A percentile compares a stretch with the other conserved stretches of the same genome.
These are phyloP conservation scores for Pisolithus tinctorius DNA, from an alignment of 768 basidiomycete species.

Conservation along the genomic window DNA sequence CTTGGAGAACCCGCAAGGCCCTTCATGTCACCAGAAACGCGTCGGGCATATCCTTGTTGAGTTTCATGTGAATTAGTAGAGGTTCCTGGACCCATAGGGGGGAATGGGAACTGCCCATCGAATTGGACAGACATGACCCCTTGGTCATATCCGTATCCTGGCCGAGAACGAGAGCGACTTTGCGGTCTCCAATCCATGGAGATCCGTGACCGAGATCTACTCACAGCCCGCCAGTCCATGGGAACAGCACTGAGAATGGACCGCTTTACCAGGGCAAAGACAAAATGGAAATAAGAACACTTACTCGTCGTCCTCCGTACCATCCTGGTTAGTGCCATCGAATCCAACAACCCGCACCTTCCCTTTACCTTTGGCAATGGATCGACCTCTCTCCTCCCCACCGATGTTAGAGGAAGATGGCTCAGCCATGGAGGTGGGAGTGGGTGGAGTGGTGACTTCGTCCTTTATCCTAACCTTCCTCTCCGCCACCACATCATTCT, in stretches of 20 bases:
- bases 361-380: slow-evolving; percentile 75
- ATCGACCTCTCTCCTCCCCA: slow-evolving; percentile 56
- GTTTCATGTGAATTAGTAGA: slow-evolving; percentile 18
- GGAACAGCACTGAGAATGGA: slow-evolving; percentile 37
- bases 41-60: slow-evolving; percentile 20
- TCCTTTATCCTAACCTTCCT: slow-evolving; percentile 17
- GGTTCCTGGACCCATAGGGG: slow-evolving; percentile 21
- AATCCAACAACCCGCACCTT: slow-evolving; percentile 77
- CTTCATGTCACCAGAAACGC: slow-evolving; percentile 15
- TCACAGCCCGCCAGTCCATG: slow-evolving; percentile 94
- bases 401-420: slow-evolving; percentile 10
- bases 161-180: slow-evolving; percentile 72
- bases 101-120: slow-evolving; percentile 43
- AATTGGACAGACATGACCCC: slow-evolving; percentile 25
- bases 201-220: slow-evolving; percentile 83
- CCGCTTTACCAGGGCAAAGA: slow-evolving; percentile 18
- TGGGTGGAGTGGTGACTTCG: slow-evolving; percentile 8
- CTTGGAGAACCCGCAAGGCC: slow-evolving; percentile 18
- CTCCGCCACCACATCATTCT: slow-evolving; percentile 2
- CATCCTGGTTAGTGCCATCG: slow-evolving; percentile 68
- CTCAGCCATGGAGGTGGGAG: slow-evolving; percentile 2
- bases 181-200: slow-evolving; percentile 89
- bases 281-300: slow-evolving; percentile 28
- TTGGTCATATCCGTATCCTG: slow-evolving; percentile 44
- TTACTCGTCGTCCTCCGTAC: slow-evolving; percentile 68